A percentile compares a stretch with the other conserved stretches of the same genome.
Conservation (phyloP, 2,329 filamentous ascomycete genomes). For the Aspergillus ustus region DNA sequence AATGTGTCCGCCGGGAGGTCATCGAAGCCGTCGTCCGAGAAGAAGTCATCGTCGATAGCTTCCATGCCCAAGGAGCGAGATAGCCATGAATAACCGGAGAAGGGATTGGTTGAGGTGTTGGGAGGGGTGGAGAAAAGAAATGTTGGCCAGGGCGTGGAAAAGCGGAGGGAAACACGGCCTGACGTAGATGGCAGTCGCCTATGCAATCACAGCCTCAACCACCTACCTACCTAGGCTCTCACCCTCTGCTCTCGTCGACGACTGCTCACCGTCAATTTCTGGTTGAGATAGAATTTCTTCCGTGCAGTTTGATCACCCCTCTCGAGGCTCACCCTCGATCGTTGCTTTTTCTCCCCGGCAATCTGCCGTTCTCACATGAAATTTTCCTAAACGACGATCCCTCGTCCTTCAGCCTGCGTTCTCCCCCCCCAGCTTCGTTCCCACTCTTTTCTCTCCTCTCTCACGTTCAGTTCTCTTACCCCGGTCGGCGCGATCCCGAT, state of each 20-base stretch:
- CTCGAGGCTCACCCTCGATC: slow-evolving; percentile 1
- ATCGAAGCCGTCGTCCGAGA: slow-evolving; percentile 54
- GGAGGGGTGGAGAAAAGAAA: slow-evolving; percentile 14
- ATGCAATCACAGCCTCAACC: slow-evolving; percentile 16
- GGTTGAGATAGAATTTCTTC: slow-evolving; percentile 8
- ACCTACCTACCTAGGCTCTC: slow-evolving; percentile 8
- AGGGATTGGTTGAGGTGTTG: slow-evolving; percentile 5
- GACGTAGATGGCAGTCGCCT: slow-evolving; percentile 15
- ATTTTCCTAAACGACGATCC: slow-evolving; percentile 31
- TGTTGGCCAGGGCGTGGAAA: slow-evolving; percentile 2
- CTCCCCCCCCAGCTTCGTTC: slow-evolving; percentile 16
- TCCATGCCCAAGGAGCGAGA: slow-evolving; percentile 47
- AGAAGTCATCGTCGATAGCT: slow-evolving; percentile 53
- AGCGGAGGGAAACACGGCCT: slow-evolving; percentile 10
- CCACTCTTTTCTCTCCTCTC: slow-evolving; percentile 15
- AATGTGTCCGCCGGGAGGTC: slow-evolving; percentile 48
- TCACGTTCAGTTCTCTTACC: slow-evolving; percentile 7
- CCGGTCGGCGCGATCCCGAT: slow-evolving; percentile 19
- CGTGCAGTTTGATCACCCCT: not conserved
- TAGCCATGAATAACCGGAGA: slow-evolving; percentile 39
- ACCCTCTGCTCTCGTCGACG: slow-evolving; percentile 12
- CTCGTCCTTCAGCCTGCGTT: slow-evolving; percentile 18
- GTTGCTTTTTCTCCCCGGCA: slow-evolving; percentile 29
- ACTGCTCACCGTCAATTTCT: slow-evolving; percentile 15
- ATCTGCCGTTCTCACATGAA: slow-evolving; percentile 40